Percentiles rank a stretch among this genome's conserved stretches.
Conservation (phyloP, 2,329 filamentous ascomycete genomes). For the Venturia pyrina region DNA sequence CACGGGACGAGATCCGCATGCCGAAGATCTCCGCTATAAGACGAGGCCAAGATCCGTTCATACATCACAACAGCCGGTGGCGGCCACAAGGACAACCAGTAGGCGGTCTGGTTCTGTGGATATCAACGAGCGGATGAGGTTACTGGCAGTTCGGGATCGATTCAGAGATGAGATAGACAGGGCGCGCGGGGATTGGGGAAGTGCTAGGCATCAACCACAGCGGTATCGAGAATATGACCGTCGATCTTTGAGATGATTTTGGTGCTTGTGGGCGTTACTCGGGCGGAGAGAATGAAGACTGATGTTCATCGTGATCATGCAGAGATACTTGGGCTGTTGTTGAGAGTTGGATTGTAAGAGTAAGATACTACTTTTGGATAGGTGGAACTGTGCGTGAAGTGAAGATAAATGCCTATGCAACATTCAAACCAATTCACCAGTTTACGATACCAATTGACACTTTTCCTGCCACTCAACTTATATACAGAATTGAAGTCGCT, state of each 20-base stretch:
- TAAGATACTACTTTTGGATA: background rate
- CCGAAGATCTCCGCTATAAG: background rate
- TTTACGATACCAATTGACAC: too few species aligned
- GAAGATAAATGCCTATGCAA: background rate
- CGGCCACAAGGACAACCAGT: background rate
- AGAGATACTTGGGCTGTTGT: background rate
- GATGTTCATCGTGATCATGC: background rate
- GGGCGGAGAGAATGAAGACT: background rate
- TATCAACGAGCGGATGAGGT: slow-evolving; percentile 8
- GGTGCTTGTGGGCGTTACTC: background rate
- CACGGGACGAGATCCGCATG: background rate
- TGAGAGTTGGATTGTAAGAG: background rate
- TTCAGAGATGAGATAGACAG: slow-evolving; percentile 11
- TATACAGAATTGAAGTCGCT: too few species aligned
- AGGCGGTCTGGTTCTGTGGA: slow-evolving; percentile 2
- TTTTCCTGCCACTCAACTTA: background rate
- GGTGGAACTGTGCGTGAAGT: background rate
- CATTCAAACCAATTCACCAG: background rate
- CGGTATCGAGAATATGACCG: slow-evolving; percentile 9
- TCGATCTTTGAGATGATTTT: background rate
- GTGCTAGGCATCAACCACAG: background rate
- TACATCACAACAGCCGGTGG: background rate
- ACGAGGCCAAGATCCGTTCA: background rate
- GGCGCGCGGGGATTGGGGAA: background rate
- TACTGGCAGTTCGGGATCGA: slow-evolving; percentile 4